Conservation (phyloP, 192 early-diverging fungal genomes). For the Linnemannia exigua region DNA sequence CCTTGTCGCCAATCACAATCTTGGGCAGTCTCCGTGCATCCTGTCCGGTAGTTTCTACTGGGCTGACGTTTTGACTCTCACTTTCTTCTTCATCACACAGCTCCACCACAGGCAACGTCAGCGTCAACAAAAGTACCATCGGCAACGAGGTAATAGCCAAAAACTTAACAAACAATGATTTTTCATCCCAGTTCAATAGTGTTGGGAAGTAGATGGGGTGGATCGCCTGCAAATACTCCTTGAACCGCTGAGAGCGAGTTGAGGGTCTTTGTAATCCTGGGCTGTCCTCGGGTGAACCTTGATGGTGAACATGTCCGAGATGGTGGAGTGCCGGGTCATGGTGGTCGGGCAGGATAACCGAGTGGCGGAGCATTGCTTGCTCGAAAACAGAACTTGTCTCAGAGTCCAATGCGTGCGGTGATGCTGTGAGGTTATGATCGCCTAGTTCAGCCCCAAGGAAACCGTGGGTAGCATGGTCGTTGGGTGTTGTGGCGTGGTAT, state of each 20-base stretch:
- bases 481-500: neutral
- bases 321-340: constrained; percentile 33
- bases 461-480: neutral
- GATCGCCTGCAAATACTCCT: constrained; percentile 30
- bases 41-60: neutral
- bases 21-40: constrained; percentile 2
- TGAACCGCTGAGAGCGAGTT: neutral
- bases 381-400: constrained; percentile 13
- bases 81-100: constrained; percentile 52
- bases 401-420: constrained; percentile 12
- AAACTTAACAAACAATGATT: constrained; percentile 61
- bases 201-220: constrained; percentile 67
- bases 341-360: constrained; percentile 38
- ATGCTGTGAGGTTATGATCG: constrained; percentile 5
- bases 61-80: constrained; percentile 7
- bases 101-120: constrained; percentile 78
- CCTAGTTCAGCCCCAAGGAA: neutral
- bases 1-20: constrained; percentile 39
- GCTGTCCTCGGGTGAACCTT: neutral
- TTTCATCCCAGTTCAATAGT: constrained; percentile 65
- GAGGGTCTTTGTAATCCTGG: neutral
- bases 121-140: constrained; percentile 62
- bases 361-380: constrained; percentile 31
- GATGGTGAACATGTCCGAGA: constrained; percentile 26
- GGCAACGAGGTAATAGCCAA: constrained; percentile 67